Evolutionary conservation across 345 rosid genomes (phyloP), one percentile per base, ranked within the genome.

Genomic region (Psidium guajava): DNA sequence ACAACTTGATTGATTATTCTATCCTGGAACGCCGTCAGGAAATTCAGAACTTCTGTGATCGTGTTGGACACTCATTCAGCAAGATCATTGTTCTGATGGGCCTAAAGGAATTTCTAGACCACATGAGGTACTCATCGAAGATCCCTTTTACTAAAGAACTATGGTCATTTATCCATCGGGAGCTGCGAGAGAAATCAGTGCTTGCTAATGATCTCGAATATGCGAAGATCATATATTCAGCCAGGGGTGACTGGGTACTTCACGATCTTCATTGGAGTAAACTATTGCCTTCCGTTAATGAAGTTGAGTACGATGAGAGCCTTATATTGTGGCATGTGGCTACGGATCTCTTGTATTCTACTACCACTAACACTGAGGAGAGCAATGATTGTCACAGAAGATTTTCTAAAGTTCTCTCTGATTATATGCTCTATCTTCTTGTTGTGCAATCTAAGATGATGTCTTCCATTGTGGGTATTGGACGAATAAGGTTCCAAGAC

Each of bases 221-320:
- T 25, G 91, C 92, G 47, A 92, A 87, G 89, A 89, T 86, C 80
- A 90, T 92, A 36, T 90, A 88, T 64, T 82, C 92, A 2, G 93
- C 95, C 5, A 92, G 91, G 84, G 96, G 98, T 8, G 93, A 94
- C 5, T 90, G 93, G 92, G 85, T 89, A 47, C 91, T 94, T 24
- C 86, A 86, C 3, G 88, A 91, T 85, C 58, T 6, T 42, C 32
- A 7, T 81, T 57, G 6, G 44, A 8, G 16, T 32, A 64, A 64
- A 44, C 84, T 94, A 24, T 87, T 91, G 89, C 87, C 82, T 44
- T 92, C 87, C 28, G 82, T 87, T 28, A 42, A 36, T n/a, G 85
- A 90, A 20, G 84, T 87, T 2, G 92, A 91, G 54, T 93, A 88
- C 32, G 93, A 93, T 24, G 89, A 91, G 85, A 91, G 93, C 91